Conservation (phyloP, 805 yeast genomes). For the Debaryomyces hansenii region DNA sequence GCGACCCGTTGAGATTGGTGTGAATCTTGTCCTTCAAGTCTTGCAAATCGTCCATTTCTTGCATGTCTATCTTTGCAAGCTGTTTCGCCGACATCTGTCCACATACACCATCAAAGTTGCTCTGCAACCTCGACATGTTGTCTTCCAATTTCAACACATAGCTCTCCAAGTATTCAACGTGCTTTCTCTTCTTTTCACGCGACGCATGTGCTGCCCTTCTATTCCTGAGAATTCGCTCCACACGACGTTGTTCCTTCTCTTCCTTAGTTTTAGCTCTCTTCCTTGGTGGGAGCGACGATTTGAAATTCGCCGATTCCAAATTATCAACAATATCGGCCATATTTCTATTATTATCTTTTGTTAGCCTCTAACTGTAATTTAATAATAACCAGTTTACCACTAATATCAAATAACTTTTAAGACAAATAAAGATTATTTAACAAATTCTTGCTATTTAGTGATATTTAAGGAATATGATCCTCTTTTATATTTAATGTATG, state of each 20-base stretch:
- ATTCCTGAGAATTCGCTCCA: constrained; percentile 89
- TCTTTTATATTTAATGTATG: background rate
- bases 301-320: constrained; percentile 21
- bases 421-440: background rate
- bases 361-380: too few species aligned
- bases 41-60: constrained; percentile 14
- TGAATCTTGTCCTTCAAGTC: constrained; percentile 29
- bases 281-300: constrained; percentile 77
- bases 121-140: constrained; percentile 24
- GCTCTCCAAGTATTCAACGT: constrained; percentile 79
- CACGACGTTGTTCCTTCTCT: constrained; percentile 94
- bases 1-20: constrained; percentile 18
- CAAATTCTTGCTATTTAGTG: background rate
- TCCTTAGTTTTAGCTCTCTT: constrained; percentile 95
- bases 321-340: constrained; percentile 8
- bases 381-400: too few species aligned
- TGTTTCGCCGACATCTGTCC: constrained; percentile 11
- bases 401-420: too few species aligned
- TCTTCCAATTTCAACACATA: constrained; percentile 48
- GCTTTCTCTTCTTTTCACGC: constrained; percentile 92
- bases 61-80: constrained; percentile 5
- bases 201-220: constrained; percentile 98
- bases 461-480: background rate
- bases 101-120: constrained; percentile 22
- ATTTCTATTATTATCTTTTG: background rate